phyloP scores from a whole-genome alignment of 169 alveolate species.

The Plasmodium yoelii region DNA sequence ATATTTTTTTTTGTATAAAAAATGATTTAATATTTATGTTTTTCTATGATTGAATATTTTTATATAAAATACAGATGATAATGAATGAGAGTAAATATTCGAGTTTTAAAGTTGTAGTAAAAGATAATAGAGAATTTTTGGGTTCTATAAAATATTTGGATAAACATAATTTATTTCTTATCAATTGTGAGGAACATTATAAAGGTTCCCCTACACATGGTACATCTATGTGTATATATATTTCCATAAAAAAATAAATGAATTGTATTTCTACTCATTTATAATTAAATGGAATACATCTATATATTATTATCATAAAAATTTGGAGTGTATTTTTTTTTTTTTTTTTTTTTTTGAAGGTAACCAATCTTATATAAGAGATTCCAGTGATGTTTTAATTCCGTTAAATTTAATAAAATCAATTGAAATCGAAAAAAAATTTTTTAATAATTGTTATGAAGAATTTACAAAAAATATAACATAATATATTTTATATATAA shows the following conservation, averaged over 20 bases:
- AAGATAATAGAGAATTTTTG: slow-evolving; percentile 60
- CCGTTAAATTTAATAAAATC: slow-evolving; percentile 39
- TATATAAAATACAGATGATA: slow-evolving; percentile 6
- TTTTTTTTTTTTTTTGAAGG: slow-evolving; percentile 39
- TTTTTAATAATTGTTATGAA: slow-evolving; percentile 51
- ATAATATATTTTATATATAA: slow-evolving; percentile 3
- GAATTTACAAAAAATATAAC: slow-evolving; percentile 10
- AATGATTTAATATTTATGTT: not conserved
- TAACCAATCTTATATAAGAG: slow-evolving; percentile 14
- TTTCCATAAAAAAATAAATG: not conserved
- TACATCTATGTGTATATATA: not conserved
- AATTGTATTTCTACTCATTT: not conserved
- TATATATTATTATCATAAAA: no score
- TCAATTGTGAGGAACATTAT: slow-evolving; percentile 50
- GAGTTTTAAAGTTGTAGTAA: slow-evolving; percentile 42
- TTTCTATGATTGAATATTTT: not conserved
- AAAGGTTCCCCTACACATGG: slow-evolving; percentile 13
- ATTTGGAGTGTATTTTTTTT: not conserved
- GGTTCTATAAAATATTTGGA: slow-evolving; percentile 64
- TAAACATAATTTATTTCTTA: slow-evolving; percentile 46
- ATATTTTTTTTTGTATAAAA: not conserved
- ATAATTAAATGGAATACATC: no score
- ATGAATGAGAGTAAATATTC: slow-evolving; percentile 29
- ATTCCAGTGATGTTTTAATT: slow-evolving; percentile 38
- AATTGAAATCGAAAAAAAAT: slow-evolving; percentile 50